Evolutionary conservation across 306 rosid genomes (phyloP).

Genomic region (Cucurbita maxima): DNA sequence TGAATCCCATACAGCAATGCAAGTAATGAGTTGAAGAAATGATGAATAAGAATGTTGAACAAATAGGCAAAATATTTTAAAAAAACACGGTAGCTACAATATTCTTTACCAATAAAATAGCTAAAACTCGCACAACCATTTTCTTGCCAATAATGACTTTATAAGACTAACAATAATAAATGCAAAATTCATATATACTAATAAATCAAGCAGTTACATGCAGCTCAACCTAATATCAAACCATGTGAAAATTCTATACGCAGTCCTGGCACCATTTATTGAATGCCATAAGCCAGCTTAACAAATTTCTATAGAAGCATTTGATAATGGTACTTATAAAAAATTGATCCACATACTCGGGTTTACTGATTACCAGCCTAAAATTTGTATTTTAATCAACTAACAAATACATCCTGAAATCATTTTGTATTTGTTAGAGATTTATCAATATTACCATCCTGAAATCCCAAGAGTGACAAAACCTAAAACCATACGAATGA

Average conservation of each 20-base stretch:
- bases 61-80: neutral
- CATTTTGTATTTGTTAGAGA: neutral
- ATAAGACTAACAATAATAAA: neutral
- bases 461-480: no score
- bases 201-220: neutral
- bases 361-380: neutral
- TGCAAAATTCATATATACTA: neutral
- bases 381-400: neutral
- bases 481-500: neutral
- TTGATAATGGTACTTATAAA: neutral
- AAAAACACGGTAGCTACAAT: neutral
- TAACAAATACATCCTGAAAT: neutral
- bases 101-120: no score
- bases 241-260: neutral
- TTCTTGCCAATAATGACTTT: neutral
- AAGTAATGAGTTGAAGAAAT: neutral
- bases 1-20: conserved; percentile 10
- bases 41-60: neutral
- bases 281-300: neutral
- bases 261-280: neutral
- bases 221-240: neutral
- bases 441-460: no score
- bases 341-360: no score
- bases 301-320: neutral
- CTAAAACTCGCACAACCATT: neutral